Evolutionary conservation across 108 stramenopile species (phyloP), one percentile per base, ranked within the genome.

Genomic region (Heterococcus sp.): DNA sequence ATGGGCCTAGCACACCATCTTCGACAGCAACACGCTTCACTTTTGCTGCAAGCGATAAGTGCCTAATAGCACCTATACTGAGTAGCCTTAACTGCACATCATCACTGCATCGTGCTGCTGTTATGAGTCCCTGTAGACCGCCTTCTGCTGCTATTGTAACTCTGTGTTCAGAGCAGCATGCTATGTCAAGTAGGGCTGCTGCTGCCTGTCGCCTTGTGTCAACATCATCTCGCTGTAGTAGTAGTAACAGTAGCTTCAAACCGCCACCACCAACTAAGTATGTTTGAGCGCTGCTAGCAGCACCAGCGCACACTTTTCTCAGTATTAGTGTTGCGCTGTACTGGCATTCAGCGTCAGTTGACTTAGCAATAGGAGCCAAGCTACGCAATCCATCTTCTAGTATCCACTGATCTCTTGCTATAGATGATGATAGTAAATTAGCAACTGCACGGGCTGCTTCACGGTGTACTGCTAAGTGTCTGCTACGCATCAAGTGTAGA

Each of bases 131-230:
- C 1, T 65, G 36, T 21, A 91, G 75, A 1, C 85, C 90, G 34
- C 92, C 91, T 67, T 83, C 88, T 81, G 87, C 88, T 0, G 90
- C 89, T 32, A 93, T 83, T 2, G 86, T 81, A 26, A 70, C 72
- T 75, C 92, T 90, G 84, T 88, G 87, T 58, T 91, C 89, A 35
- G 71, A 85, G 75, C 92, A 91, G 37, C 90, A 85, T 65, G 89
- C 83, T 33, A 93, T 69, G 75, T 93, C 93, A 65, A 91, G 84
- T 76, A 93, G 69, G 8, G 93, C 91, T 29, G 92, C 84, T 38
- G 89, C 90, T 66, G 91, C 90, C 46, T 92, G 92, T 40, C 89
- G 31, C 67, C 79, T 87, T 35, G 89, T 86, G 58, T 78, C 64
- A 74, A 35, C 28, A 14, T 89, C 84, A 14, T 82, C 65, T 27